Conservation (phyloP, 2,329 filamentous ascomycete genomes). For the Fusarium algeriense region DNA sequence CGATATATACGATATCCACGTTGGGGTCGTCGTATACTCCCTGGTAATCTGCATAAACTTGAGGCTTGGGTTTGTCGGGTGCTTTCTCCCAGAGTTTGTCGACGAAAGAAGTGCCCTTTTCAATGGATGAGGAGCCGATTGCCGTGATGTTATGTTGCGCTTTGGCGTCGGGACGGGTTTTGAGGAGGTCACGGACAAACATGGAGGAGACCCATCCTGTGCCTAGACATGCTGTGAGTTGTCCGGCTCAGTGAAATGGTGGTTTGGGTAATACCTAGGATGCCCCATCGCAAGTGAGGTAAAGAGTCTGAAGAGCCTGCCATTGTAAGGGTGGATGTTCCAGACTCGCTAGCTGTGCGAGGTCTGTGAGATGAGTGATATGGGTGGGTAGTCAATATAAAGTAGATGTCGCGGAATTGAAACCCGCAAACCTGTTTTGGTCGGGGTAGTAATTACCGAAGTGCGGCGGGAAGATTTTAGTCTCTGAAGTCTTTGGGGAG, state of each 20-base stretch:
- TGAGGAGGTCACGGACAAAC: conserved; percentile 16
- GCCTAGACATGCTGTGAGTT: background rate
- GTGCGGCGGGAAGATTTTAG: background rate
- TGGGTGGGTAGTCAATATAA: too few species aligned
- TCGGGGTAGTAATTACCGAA: background rate
- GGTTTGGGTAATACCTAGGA: background rate
- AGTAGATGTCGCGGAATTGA: background rate
- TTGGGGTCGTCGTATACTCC: conserved; percentile 56
- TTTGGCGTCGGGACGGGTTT: conserved; percentile 7
- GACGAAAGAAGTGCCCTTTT: conserved; percentile 4
- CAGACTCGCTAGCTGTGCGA: rapidly evolving
- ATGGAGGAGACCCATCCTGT: conserved; percentile 35
- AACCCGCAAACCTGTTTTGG: background rate
- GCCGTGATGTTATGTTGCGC: conserved; percentile 12
- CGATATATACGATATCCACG: conserved; percentile 61
- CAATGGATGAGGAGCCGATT: conserved; percentile 1
- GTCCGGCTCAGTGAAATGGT: rapidly evolving
- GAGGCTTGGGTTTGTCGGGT: background rate
- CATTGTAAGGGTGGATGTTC: conserved; percentile 18
- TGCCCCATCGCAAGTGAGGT: conserved; percentile 20
- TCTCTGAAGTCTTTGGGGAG: too few species aligned
- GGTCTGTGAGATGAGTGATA: background rate
- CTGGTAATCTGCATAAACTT: conserved; percentile 43
- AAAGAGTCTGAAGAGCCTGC: background rate
- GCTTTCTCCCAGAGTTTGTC: conserved; percentile 17